Base-by-base conservation (phyloP, 2,329 filamentous ascomycete species). In the Mycocentrospora acerina region DNA sequence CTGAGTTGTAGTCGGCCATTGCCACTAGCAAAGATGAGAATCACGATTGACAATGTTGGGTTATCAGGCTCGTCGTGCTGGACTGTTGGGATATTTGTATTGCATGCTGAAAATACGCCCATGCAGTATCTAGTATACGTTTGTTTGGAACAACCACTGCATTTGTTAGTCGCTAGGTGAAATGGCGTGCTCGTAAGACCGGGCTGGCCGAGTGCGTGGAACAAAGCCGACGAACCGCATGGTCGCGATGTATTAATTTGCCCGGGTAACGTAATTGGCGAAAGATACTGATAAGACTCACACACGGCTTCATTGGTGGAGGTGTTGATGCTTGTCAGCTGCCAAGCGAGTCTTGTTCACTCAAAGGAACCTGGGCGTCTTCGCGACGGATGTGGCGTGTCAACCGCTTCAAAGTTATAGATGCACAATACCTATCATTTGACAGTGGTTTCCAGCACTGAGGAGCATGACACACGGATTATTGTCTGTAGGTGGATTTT, bases 281-380 rank as follows among this genome's bases (percentile, higher is more conserved):
- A 22, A 3, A 3, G 12, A 17, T 13, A 13, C 11, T 12, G 32
- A 35, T 19, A 35, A 35, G 13, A 26, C 7, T 14, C 6, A 14
- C 28, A 16, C 24, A 15, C 29, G 22, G 35, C 35, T 38, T 30
- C 27, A 35, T 35, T 17, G 18, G 42, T 30, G 13, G 31, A 42
- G 35, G 43, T 32, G 38, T 13, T n/a, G 4, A 32, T 40, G 43
- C 43, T 42, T 42, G 37, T 42, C 35, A 35, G 32, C 31, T 26
- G 38, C 43, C 39, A 40, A 46, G 43, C 43, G 43, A 46, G 35
- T 36, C 43, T 46, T 46, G 29, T 40, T 32, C 38, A 24, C 35
- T 31, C n/a, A 31, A 43, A 36, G 28, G 15, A 30, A 11, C 12
- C 13, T 29, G 29, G 35, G 17, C 9, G 9, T 29, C 22, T 6